Percentiles rank a stretch among this genome's conserved stretches.
Evolutionary conservation across 2,329 filamentous ascomycete species (phyloP).

Genomic region (Penicillium sp.): DNA sequence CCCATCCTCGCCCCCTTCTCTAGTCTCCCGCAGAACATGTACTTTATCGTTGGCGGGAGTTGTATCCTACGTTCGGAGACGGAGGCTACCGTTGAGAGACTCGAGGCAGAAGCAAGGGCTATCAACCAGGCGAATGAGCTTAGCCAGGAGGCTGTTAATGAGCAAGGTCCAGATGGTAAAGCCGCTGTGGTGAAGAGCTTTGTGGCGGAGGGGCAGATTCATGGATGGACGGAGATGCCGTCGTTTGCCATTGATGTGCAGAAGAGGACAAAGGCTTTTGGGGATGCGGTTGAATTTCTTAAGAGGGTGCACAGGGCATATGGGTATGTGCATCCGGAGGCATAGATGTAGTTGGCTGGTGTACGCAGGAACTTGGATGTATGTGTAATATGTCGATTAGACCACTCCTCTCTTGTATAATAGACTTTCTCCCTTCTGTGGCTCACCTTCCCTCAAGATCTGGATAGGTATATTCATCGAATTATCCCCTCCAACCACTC

Average conservation of each 20-base stretch:
- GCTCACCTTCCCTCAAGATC: background rate
- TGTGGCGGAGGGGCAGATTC: conserved; percentile 8
- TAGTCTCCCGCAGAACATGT: conserved; percentile 17
- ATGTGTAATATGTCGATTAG: background rate
- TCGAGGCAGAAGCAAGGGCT: conserved; percentile 14
- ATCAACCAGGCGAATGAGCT: background rate
- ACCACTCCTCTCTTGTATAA: background rate
- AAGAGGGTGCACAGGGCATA: background rate
- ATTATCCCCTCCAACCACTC: conserved; percentile 46
- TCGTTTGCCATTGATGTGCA: conserved; percentile 5
- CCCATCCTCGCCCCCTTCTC: conserved; percentile 16
- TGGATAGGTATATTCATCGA: background rate
- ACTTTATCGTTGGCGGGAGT: conserved; percentile 14
- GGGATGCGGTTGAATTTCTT: background rate
- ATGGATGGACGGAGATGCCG: conserved; percentile 11
- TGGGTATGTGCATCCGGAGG: background rate
- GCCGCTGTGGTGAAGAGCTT: background rate
- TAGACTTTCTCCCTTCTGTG: background rate
- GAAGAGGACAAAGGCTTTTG: background rate
- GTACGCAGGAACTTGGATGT: background rate
- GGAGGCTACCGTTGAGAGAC: conserved; percentile 6
- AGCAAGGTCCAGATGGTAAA: background rate
- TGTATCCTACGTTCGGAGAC: conserved; percentile 20
- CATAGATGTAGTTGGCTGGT: background rate
- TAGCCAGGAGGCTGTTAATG: background rate